phyloP scores from a whole-genome alignment of 352 stramenopile species.

The Pythium aristosporum region DNA sequence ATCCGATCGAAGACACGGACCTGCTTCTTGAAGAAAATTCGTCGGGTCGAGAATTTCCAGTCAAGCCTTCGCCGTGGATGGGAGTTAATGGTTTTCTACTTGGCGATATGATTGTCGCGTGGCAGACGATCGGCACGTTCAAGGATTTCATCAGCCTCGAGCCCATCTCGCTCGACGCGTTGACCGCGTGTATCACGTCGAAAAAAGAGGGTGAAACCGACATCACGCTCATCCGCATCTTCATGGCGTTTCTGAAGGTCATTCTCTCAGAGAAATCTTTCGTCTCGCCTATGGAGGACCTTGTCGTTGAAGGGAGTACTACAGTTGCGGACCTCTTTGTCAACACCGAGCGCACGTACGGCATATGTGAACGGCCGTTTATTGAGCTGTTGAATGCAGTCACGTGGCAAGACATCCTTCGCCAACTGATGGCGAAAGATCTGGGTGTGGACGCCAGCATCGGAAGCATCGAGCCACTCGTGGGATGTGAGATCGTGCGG shows the following conservation, averaged over 20 bases:
- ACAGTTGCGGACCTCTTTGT: constrained; percentile 79
- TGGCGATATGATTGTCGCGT: constrained; percentile 76
- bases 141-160: constrained; percentile 66
- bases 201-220: constrained; percentile 39
- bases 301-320: constrained; percentile 79
- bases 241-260: constrained; percentile 66
- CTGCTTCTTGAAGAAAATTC: constrained; percentile 45
- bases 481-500: constrained; percentile 78
- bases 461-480: constrained; percentile 65
- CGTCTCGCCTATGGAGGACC: constrained; percentile 68
- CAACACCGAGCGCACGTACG: constrained; percentile 70
- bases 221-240: constrained; percentile 58
- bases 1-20: constrained; percentile 70
- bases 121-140: constrained; percentile 78
- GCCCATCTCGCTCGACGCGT: constrained; percentile 57
- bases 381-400: constrained; percentile 74
- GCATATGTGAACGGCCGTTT: constrained; percentile 65
- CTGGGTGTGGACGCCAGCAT: constrained; percentile 73
- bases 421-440: constrained; percentile 81
- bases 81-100: constrained; percentile 56
- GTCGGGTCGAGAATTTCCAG: constrained; percentile 31
- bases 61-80: constrained; percentile 41
- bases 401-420: constrained; percentile 86
- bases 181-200: constrained; percentile 52
- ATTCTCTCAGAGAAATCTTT: constrained; percentile 82